phyloP scores from a whole-genome alignment of 2,329 filamentous ascomycete species.

The Diaporthe aspalathi region DNA sequence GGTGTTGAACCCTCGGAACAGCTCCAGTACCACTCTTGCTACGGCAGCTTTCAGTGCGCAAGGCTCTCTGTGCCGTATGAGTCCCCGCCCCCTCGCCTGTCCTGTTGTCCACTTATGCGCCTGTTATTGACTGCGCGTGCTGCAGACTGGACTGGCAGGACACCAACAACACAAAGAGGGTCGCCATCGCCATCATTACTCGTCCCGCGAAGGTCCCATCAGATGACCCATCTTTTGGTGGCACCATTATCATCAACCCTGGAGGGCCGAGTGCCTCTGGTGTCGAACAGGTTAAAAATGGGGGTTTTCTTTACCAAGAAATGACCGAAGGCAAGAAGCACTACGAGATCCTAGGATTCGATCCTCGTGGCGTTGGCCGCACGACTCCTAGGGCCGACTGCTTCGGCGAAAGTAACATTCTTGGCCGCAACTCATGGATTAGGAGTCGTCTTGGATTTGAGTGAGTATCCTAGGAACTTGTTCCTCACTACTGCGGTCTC shows the following conservation, averaged over 20 bases:
- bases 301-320: constrained; percentile 47
- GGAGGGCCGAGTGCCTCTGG: constrained; percentile 59
- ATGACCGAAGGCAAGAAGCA: constrained; percentile 46
- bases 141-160: constrained; percentile 57
- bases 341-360: constrained; percentile 57
- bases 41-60: constrained; percentile 53
- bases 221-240: constrained; percentile 53
- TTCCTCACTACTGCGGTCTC: no score
- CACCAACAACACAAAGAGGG: constrained; percentile 44
- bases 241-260: constrained; percentile 57
- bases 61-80: constrained; percentile 56
- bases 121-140: no score
- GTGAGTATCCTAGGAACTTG: neutral
- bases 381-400: constrained; percentile 54
- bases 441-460: constrained; percentile 47
- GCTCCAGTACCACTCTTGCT: constrained; percentile 55
- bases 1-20: constrained; percentile 49
- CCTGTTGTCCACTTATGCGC: no score
- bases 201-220: constrained; percentile 53
- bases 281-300: constrained; percentile 46
- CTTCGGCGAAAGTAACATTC: constrained; percentile 46
- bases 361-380: constrained; percentile 55
- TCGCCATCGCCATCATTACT: constrained; percentile 55
- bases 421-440: constrained; percentile 47
- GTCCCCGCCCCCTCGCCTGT: no score